Percentiles rank a stretch among this genome's conserved stretches.
These are phyloP conservation scores for Debaryomycetaceae sp. DNA, from an alignment of 1,139 yeast species.

Conservation along the genomic window DNA sequence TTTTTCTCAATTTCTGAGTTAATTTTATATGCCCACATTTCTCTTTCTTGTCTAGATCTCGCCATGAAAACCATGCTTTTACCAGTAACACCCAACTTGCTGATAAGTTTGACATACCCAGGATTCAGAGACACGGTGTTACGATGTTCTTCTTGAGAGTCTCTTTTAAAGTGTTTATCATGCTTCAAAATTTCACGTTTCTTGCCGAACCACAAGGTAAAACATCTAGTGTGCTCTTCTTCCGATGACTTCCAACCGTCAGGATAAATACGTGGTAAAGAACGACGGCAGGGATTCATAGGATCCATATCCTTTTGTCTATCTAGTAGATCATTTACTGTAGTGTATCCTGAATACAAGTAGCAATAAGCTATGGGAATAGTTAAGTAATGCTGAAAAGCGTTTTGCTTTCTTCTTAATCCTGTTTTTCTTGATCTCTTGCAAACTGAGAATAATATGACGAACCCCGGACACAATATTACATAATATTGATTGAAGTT, in stretches of 20 bases:
- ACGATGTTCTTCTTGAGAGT: slow-evolving; percentile 3
- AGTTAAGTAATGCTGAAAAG: slow-evolving; percentile 48
- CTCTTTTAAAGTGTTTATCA: slow-evolving; percentile 8
- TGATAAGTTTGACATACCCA: slow-evolving; percentile 38
- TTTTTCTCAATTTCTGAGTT: slow-evolving; percentile 63
- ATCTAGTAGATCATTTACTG: slow-evolving; percentile 54
- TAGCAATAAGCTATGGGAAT: slow-evolving; percentile 68
- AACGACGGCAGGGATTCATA: slow-evolving; percentile 50
- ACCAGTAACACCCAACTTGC: slow-evolving; percentile 66
- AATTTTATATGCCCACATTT: slow-evolving; percentile 72
- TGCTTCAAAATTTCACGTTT: slow-evolving; percentile 43
- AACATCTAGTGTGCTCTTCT: slow-evolving; percentile 67
- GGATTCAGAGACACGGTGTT: slow-evolving; percentile 30
- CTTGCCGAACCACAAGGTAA: slow-evolving; percentile 79
- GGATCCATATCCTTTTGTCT: slow-evolving; percentile 44
- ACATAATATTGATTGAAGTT: slow-evolving; percentile 60
- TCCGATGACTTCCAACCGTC: slow-evolving; percentile 88
- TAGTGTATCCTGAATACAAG: slow-evolving; percentile 66
- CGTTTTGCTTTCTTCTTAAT: slow-evolving; percentile 38
- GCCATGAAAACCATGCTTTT: slow-evolving; percentile 72
- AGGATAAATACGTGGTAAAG: slow-evolving; percentile 66
- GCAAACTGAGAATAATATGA: slow-evolving; percentile 49
- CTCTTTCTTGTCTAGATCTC: slow-evolving; percentile 77
- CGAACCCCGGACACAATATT: slow-evolving; percentile 65
- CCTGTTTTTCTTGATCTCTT: slow-evolving; percentile 47